phyloP scores from a whole-genome alignment of 495 filamentous ascomycete genomes.

The Lasiosphaeria hispida region DNA sequence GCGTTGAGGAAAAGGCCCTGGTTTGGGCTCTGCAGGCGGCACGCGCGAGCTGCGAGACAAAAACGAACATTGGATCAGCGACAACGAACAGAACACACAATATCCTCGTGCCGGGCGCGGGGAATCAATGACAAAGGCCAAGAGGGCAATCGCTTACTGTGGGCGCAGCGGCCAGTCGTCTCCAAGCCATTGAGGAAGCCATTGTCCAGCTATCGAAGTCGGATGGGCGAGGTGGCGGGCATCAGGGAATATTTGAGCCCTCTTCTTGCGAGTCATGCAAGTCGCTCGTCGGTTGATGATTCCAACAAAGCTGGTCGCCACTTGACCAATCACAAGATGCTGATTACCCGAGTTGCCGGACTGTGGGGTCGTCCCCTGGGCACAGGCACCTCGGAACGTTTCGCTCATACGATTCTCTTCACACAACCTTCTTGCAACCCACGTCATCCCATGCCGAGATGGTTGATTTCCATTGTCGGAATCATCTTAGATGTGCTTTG shows the following conservation, averaged over 20 bases:
- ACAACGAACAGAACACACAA: background rate
- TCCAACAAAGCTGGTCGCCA: conserved; percentile 15
- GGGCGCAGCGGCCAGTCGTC: conserved; percentile 44
- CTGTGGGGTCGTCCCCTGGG: conserved; percentile 8
- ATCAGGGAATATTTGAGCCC: conserved; percentile 32
- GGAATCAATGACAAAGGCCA: background rate
- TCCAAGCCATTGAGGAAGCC: conserved; percentile 54
- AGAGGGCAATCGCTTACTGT: conserved; percentile 37
- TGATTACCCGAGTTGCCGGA: conserved; percentile 37
- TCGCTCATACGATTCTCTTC: too few species aligned
- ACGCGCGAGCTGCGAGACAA: conserved; percentile 44
- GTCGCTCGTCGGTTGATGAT: conserved; percentile 10
- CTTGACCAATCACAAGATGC: conserved; percentile 23
- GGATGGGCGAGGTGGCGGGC: conserved; percentile 24
- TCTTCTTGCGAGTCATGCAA: conserved; percentile 9
- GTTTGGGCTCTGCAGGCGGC: conserved; percentile 47
- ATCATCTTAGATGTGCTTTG: too few species aligned
- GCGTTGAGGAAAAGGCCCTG: conserved; percentile 81
- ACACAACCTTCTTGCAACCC: too few species aligned
- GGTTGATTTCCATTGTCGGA: too few species aligned
- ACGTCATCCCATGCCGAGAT: too few species aligned
- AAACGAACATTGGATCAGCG: conserved; percentile 23
- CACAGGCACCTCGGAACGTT: background rate
- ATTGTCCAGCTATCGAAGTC: conserved; percentile 37
- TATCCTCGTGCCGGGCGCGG: background rate